Evolutionary conservation across 208 protist species (phyloP), one percentile per base, ranked within the genome.

Genomic region (Paratrypanosoma confusum): DNA sequence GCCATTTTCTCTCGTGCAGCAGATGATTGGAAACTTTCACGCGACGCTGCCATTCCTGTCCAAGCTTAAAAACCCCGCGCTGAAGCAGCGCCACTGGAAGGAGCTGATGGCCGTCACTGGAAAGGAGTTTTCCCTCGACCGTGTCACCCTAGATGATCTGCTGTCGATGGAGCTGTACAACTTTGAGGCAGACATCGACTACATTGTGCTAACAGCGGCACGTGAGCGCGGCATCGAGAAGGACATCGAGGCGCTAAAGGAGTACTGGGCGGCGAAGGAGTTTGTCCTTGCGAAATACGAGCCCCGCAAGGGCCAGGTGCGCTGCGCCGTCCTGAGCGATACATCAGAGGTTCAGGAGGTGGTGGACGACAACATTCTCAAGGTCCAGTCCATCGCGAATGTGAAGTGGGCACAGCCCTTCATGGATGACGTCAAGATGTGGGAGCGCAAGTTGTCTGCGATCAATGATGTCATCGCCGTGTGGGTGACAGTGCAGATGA

Each of bases 281-380:
- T 97, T 98, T 47, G 50, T 75, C 8, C 54, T 89, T 3, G 73
- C 87, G 23, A 77, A 73, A 39, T 97, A 97, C 72, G 77, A 90
- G 38, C 68, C 94, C 49, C 73, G 93, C 52, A 80, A 95, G 40
- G 63, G 73, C 46, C 51, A 84, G 62, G 40, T 81, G 55, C 68
- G 91, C 65, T 67, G 83, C 69, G 58, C 92, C 39, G 70, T 98
- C 21, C 82, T 99, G n/a, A 83, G 83, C 8, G 82, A 92, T 51
- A 96, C 93, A 23, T 85, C 81, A 28, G 96, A 98, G 18, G 97
- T 99, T 37, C 82, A 93, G 50, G 75, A 90, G 55, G 79, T 82
- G n/a, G 80, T 99, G 2, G 97, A 99, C 63, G 97, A 99, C 54
- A 96, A 98, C 70, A 96, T 90, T 36, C 85, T 98, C 49, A 98